These are phyloP conservation scores for Colletotrichum lindemuthianum DNA, from an alignment of 2,329 filamentous ascomycete genomes.

Conservation along the genomic window DNA sequence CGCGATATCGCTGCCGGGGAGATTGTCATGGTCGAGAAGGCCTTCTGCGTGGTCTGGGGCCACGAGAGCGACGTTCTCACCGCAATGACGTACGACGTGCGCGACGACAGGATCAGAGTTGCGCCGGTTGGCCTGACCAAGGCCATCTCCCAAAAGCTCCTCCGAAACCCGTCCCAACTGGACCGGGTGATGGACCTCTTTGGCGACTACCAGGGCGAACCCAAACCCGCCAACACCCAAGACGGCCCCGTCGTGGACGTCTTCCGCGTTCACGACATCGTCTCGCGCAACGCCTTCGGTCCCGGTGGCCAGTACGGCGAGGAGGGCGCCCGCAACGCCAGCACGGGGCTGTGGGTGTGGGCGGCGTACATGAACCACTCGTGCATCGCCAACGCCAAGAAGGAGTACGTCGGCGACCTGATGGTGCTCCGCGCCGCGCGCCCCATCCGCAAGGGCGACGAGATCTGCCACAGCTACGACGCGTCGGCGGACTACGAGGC, in stretches of 20 bases:
- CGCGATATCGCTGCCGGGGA: slow-evolving; percentile 44
- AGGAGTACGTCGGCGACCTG: slow-evolving; percentile 51
- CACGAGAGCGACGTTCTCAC: slow-evolving; percentile 44
- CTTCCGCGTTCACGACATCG: slow-evolving; percentile 46
- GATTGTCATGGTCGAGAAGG: slow-evolving; percentile 50
- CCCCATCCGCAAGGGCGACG: slow-evolving; percentile 45
- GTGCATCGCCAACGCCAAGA: slow-evolving; percentile 48
- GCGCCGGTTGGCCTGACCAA: slow-evolving; percentile 46
- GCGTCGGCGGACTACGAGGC: slow-evolving; percentile 41
- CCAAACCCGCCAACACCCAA: slow-evolving; percentile 21
- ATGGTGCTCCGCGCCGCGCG: slow-evolving; percentile 49
- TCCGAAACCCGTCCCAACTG: slow-evolving; percentile 42
- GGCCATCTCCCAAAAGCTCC: slow-evolving; percentile 40
- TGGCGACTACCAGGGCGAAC: slow-evolving; percentile 42
- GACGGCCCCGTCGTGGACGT: slow-evolving; percentile 43
- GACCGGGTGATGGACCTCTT: slow-evolving; percentile 39
- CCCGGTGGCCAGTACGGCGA: slow-evolving; percentile 41
- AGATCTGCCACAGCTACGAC: slow-evolving; percentile 47
- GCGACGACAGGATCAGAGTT: slow-evolving; percentile 44
- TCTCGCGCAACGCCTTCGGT: slow-evolving; percentile 47
- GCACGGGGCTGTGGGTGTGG: slow-evolving; percentile 50
- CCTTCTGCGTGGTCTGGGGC: slow-evolving; percentile 45
- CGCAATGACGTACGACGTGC: slow-evolving; percentile 45
- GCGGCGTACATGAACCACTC: slow-evolving; percentile 56
- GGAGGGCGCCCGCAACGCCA: slow-evolving; percentile 44